Evolutionary conservation across 768 basidiomycete genomes (phyloP).

Genomic region (Tephrocybe sp.): DNA sequence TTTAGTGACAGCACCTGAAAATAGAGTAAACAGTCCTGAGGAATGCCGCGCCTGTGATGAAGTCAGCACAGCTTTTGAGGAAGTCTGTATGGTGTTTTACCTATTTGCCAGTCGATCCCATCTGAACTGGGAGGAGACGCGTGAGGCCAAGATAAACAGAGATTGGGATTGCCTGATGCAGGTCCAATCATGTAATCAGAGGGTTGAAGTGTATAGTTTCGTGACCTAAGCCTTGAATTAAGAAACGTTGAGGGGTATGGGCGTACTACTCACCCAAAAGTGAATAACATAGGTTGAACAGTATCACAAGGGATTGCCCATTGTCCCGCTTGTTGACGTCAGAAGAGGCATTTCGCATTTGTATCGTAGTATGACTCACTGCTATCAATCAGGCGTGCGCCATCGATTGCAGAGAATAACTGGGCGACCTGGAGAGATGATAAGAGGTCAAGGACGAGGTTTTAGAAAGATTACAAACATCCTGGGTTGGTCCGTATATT

Average conservation of each 20-base stretch:
- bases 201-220: slow-evolving; percentile 64
- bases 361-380: slow-evolving; percentile 32
- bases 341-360: not conserved
- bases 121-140: slow-evolving; percentile 66
- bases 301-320: slow-evolving; percentile 79
- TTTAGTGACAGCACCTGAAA: slow-evolving; percentile 53
- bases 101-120: slow-evolving; percentile 84
- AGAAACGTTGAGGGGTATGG: not conserved
- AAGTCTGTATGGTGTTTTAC: slow-evolving; percentile 30
- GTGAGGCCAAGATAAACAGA: slow-evolving; percentile 76
- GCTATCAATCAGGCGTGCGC: slow-evolving; percentile 68
- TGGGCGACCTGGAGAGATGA: slow-evolving; percentile 54
- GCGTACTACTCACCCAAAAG: slow-evolving; percentile 55
- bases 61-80: too few species aligned
- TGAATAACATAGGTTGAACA: slow-evolving; percentile 56
- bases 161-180: slow-evolving; percentile 56
- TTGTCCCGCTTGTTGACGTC: slow-evolving; percentile 46
- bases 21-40: slow-evolving; percentile 76
- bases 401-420: slow-evolving; percentile 57
- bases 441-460: slow-evolving; percentile 5
- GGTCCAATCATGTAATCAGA: slow-evolving; percentile 80
- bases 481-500: slow-evolving; percentile 76
- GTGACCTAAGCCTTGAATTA: slow-evolving; percentile 28
- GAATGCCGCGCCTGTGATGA: slow-evolving; percentile 55
- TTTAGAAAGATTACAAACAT: slow-evolving; percentile 42